Evolutionary conservation across 257 asterid genomes (phyloP), one percentile per base, ranked within the genome.

Genomic region (Solanum virginianum): DNA sequence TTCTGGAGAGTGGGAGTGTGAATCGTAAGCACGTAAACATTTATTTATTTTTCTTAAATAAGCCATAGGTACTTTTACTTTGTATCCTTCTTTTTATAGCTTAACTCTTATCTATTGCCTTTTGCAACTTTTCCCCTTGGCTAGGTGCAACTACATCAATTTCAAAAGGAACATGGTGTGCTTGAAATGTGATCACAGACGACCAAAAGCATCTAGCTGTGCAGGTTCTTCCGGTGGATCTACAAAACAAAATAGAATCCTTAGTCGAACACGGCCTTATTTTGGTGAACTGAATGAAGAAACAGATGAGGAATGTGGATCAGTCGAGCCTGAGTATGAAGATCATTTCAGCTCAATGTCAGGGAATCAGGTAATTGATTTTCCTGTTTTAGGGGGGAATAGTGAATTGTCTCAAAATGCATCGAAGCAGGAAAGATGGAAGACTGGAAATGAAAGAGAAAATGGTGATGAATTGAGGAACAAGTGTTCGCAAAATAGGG

Each of bases 1-100:
- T 90, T 91, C 92, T 41, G 98, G 99, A 74, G 99, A 97, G 88
- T 97, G 99, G 98, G 97, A 97, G 89, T 97, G 99, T 87, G 98
- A 96, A 83, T 93, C 99, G 98, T 96, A 88, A 93, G 98, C 9
- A 53, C 65, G 5, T 29, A 5, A 24, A 26, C 24, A 4, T 24
- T 24, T 66, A 14, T 66, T 77, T 24, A 60, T 15, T 4, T 22
- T 39, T 11, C 6, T 39, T 65, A 7, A 10, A 63, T 22, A 29
- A 59, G n/a, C 75, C 59, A 10, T 51, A n/a, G 57, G 8, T 39
- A 45, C 43, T 47, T 24, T 13, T 74, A 74, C 53, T 43, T 16
- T 10, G 24, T 75, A 49, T 49, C 82, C 2, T 75, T 75, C 24
- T 22, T 24, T 15, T 8, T 26, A 29, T 53, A 51, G 24, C 60